Percentiles rank a stretch among this genome's conserved stretches.
Evolutionary conservation across 306 rosid species (phyloP).

Genomic region (Acacia acuminata): DNA sequence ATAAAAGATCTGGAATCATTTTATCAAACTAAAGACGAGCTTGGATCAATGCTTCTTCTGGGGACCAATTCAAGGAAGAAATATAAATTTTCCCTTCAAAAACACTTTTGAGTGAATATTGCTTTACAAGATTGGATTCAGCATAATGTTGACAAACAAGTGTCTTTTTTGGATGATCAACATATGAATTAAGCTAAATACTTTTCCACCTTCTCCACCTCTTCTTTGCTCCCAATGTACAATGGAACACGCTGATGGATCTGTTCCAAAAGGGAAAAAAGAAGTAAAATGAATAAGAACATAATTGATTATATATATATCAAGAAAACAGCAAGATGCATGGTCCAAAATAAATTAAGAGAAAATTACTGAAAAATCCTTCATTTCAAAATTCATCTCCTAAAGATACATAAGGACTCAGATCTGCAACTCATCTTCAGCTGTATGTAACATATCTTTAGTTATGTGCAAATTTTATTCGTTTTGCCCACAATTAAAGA

Average conservation of each 20-base stretch:
- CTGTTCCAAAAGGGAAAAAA: conserved; percentile 35
- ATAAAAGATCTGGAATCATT: background rate
- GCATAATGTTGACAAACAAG: conserved; percentile 31
- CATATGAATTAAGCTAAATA: conserved; percentile 62
- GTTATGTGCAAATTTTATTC: background rate
- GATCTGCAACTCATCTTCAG: no score
- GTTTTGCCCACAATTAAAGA: no score
- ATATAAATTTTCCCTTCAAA: conserved; percentile 22
- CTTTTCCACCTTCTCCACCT: conserved; percentile 92
- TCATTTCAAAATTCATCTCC: no score
- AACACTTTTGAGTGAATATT: conserved; percentile 11
- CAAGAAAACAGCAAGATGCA: background rate
- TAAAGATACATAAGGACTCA: no score
- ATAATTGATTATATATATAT: background rate
- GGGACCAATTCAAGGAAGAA: background rate
- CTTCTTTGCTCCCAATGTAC: conserved; percentile 86
- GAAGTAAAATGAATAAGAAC: background rate
- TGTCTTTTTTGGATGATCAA: conserved; percentile 16
- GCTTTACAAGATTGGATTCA: conserved; percentile 24
- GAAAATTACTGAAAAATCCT: no score
- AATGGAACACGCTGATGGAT: conserved; percentile 95
- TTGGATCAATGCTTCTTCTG: conserved; percentile 3
- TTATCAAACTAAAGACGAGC: background rate
- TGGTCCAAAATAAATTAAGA: no score
- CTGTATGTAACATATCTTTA: background rate